These are phyloP conservation scores for Apiospora rasikravindrae DNA, from an alignment of 2,329 filamentous ascomycete species.

Conservation along the genomic window DNA sequence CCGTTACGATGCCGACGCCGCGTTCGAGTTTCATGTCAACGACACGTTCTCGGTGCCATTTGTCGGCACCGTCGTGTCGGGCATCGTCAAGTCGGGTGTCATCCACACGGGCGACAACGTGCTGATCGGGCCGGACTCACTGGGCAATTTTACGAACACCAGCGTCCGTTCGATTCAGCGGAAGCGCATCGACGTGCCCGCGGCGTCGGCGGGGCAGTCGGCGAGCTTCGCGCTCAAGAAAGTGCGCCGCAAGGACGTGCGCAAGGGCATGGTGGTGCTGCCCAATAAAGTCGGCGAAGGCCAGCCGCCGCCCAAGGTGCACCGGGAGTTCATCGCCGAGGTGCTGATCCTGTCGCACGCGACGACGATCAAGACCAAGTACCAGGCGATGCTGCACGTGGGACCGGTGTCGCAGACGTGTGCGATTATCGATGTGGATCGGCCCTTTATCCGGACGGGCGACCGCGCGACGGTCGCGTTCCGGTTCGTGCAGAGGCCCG, in stretches of 20 bases:
- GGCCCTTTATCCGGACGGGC: slow-evolving; percentile 92
- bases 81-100: slow-evolving; percentile 86
- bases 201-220: slow-evolving; percentile 88
- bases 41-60: slow-evolving; percentile 98
- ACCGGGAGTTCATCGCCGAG: slow-evolving; percentile 79
- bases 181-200: slow-evolving; percentile 87
- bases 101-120: slow-evolving; percentile 91
- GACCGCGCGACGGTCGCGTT: slow-evolving; percentile 95
- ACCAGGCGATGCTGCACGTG: slow-evolving; percentile 98
- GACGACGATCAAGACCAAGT: slow-evolving; percentile 95
- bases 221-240: slow-evolving; percentile 91
- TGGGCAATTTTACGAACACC: slow-evolving; percentile 88
- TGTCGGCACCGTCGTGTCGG: slow-evolving; percentile 93
- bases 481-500: slow-evolving; percentile 89
- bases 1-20: slow-evolving; percentile 84
- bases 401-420: slow-evolving; percentile 95
- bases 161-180: slow-evolving; percentile 91
- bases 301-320: slow-evolving; percentile 72
- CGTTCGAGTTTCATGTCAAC: slow-evolving; percentile 95
- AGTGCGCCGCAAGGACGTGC: slow-evolving; percentile 86
- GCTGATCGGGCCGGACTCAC: slow-evolving; percentile 85
- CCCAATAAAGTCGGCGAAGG: slow-evolving; percentile 70
- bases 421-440: slow-evolving; percentile 95
- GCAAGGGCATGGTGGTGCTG: slow-evolving; percentile 97
- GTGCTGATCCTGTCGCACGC: slow-evolving; percentile 95